Evolutionary conservation across 192 early-diverging fungal genomes (phyloP), one percentile per base, ranked within the genome.

Genomic region (Coemansia sp.): DNA sequence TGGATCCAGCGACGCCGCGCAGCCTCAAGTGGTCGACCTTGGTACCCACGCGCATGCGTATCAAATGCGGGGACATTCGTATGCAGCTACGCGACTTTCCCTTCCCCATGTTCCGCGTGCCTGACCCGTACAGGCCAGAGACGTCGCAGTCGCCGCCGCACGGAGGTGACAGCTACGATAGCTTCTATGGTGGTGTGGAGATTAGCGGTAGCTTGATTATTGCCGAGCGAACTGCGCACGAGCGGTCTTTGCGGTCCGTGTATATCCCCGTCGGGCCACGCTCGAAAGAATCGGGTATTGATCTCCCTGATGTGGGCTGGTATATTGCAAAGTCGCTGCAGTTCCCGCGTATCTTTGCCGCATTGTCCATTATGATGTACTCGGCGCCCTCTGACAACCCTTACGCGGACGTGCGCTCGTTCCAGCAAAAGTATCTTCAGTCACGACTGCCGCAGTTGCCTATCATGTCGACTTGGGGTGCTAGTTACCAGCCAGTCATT

Each of bases 21-120:
- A 62, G 59, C 10, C 78, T 76, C 23, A 74, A 75, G 34, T 86
- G 79, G 77, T 70, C 78, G 15, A 84, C 79, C 9, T 62, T 86
- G 51, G 68, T 78, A 9, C 85, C 85, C 0, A 71, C 71, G 38
- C 77, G 76, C n/a, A 31, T 84, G 44, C 77, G 79, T 14, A 50
- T 86, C 23, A 80, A 80, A 44, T 68, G 78, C 48, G 85, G 85
- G 14, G 73, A 80, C 14, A 72, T 80, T 14, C 63, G 68, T 14
- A 75, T 80, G 78, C 78, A 80, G 38, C 64, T 86, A 62, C 80
- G 85, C 48, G 78, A 86, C 59, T 84, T 81, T 36, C 85, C 85
- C 14, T 81, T 86, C 39, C 85, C 85, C 17, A 53, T 86, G 62
- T 75, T 84, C 38, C 62, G 74, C 15, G 82, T 86, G 29, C 85